These are phyloP conservation scores for Amaranthus tricolor DNA, from an alignment of 179 eudicot species.

Conservation along the genomic window DNA sequence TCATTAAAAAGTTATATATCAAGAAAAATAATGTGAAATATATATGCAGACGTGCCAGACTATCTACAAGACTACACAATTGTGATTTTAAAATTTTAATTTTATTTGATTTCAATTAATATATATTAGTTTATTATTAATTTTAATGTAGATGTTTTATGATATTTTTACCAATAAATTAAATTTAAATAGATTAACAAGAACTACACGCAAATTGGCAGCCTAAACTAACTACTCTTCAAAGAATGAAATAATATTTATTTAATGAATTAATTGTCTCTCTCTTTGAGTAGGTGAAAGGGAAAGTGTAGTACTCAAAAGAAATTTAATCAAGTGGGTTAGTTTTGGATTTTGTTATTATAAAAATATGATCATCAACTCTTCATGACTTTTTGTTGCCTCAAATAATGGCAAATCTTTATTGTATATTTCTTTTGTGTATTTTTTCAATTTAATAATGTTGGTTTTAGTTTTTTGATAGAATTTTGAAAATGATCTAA, in stretches of 20 bases:
- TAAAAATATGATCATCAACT: conserved; percentile 16
- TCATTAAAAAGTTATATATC: no score
- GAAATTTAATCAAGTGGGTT: conserved; percentile 20
- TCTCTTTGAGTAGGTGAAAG: conserved; percentile 26
- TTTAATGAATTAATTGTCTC: conserved; percentile 1
- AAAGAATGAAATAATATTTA: conserved; percentile 28
- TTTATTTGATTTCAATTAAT: no score
- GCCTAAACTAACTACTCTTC: conserved; percentile 28
- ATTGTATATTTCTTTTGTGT: background rate
- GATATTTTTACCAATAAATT: no score
- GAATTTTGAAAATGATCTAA: no score
- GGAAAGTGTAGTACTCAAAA: conserved; percentile 16
- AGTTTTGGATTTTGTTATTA: conserved; percentile 22
- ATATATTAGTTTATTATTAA: no score
- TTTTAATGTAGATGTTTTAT: no score
- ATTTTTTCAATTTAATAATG: conserved; percentile 1
- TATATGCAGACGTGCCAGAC: no score
- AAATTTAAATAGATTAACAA: background rate
- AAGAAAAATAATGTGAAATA: no score
- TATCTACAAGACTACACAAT: no score
- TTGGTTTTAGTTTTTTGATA: no score
- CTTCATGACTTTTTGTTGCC: conserved; percentile 31
- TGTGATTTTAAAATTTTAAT: no score
- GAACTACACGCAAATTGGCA: conserved; percentile 29
- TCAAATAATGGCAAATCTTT: conserved; percentile 21